Conservation (phyloP, 2,329 filamentous ascomycete genomes). For the Elsinoe fawcettii region DNA sequence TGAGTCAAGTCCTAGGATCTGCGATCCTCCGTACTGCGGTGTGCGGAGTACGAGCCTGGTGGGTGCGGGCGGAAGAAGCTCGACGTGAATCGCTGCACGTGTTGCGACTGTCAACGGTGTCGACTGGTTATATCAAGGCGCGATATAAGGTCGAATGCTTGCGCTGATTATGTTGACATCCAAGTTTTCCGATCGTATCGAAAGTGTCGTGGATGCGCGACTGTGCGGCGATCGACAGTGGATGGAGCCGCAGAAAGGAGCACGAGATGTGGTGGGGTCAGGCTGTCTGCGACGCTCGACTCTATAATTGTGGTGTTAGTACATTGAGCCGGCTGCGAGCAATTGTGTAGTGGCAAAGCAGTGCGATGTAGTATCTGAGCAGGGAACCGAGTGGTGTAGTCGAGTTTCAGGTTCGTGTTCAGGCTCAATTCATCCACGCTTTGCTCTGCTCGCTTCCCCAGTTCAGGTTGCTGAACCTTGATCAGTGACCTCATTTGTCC, state of each 20-base stretch:
- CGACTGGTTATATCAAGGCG: no score
- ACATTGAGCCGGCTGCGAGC: no score
- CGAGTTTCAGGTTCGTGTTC: conserved; percentile 9
- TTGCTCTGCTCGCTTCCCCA: not conserved
- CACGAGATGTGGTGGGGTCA: not conserved
- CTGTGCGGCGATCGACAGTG: conserved; percentile 2
- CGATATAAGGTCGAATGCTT: not conserved
- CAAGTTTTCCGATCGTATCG: not conserved
- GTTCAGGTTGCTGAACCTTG: not conserved
- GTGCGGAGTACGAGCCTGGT: not conserved
- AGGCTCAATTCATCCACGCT: not conserved
- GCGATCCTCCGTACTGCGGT: not conserved
- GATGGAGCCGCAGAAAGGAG: conserved; percentile 8
- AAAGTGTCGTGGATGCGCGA: not conserved
- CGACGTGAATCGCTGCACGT: not conserved
- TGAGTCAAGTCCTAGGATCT: no score
- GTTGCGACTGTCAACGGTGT: no score
- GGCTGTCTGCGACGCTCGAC: not conserved
- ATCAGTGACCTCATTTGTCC: conserved; percentile 11
- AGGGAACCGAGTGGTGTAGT: not conserved
- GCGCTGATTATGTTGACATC: not conserved
- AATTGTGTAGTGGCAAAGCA: not conserved
- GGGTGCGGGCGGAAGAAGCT: not conserved
- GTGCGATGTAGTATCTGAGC: not conserved
- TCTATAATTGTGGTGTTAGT: not conserved